These are phyloP conservation scores for Thraustochytrium striatum DNA, from an alignment of 352 stramenopile genomes.

Conservation along the genomic window DNA sequence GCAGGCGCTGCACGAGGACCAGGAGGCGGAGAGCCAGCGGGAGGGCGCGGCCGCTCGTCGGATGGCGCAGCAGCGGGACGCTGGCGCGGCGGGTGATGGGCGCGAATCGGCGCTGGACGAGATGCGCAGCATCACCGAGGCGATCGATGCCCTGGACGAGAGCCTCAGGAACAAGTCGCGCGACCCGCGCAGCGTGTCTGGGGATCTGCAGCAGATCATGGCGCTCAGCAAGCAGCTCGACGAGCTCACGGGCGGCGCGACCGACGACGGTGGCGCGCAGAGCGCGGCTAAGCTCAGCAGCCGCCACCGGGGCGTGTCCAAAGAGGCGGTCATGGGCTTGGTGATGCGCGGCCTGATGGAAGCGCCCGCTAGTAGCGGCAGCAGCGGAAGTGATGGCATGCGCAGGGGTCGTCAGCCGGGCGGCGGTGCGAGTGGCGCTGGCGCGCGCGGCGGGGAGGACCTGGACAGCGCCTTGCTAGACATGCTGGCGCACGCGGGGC, in stretches of 20 bases:
- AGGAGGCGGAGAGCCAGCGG: background rate
- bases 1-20: background rate
- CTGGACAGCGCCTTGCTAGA: conserved; percentile 1
- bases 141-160: conserved; percentile 5
- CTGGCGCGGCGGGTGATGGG: background rate
- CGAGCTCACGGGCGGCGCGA: background rate
- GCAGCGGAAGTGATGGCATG: too few species aligned
- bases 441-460: too few species aligned
- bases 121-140: conserved; percentile 16
- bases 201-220: conserved; percentile 1
- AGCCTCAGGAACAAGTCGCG: conserved; percentile 6
- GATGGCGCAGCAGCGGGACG: background rate
- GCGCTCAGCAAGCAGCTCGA: conserved; percentile 9
- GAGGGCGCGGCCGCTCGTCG: background rate
- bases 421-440: background rate
- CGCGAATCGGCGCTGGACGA: background rate
- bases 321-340: background rate
- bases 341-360: background rate
- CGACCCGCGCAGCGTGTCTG: background rate
- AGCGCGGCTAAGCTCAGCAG: background rate
- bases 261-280: background rate
- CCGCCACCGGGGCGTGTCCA: background rate
- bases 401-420: background rate
- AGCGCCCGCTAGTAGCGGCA: background rate
- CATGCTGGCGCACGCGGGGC: background rate